These are phyloP conservation scores for Meyerozyma smithsonii DNA, from an alignment of 1,139 yeast species.

Conservation along the genomic window DNA sequence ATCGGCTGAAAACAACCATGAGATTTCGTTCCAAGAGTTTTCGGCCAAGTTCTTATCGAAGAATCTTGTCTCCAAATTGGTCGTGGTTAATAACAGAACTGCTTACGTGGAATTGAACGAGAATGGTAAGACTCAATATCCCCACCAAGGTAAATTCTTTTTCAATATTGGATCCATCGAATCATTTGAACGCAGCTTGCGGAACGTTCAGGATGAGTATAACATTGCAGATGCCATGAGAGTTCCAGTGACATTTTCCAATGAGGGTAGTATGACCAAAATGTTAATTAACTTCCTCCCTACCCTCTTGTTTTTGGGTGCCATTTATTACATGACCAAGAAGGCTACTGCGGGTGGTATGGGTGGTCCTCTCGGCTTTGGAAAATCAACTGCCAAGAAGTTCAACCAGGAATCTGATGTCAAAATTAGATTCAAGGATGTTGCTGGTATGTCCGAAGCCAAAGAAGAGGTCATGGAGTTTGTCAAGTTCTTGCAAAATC, in stretches of 20 bases:
- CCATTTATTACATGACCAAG: slow-evolving; percentile 70
- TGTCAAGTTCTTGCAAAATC: slow-evolving; percentile 86
- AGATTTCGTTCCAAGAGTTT: slow-evolving; percentile 44
- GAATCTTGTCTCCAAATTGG: slow-evolving; percentile 31
- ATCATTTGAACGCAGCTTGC: slow-evolving; percentile 81
- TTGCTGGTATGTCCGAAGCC: slow-evolving; percentile 98
- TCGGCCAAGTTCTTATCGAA: slow-evolving; percentile 36
- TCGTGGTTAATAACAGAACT: slow-evolving; percentile 36
- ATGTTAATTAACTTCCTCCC: slow-evolving; percentile 75
- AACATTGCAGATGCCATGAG: slow-evolving; percentile 60
- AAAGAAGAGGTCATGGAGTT: slow-evolving; percentile 97
- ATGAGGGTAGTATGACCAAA: slow-evolving; percentile 60
- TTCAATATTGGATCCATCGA: slow-evolving; percentile 92
- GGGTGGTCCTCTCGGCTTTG: slow-evolving; percentile 67
- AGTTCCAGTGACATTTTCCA: slow-evolving; percentile 78
- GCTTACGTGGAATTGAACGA: slow-evolving; percentile 39
- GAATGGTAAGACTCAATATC: slow-evolving; percentile 27
- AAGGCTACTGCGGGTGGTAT: slow-evolving; percentile 54
- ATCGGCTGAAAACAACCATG: slow-evolving; percentile 21
- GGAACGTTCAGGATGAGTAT: slow-evolving; percentile 66
- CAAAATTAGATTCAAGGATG: slow-evolving; percentile 84
- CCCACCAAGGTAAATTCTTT: slow-evolving; percentile 19
- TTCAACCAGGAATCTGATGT: slow-evolving; percentile 91
- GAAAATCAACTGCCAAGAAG: slow-evolving; percentile 84
- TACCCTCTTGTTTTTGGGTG: slow-evolving; percentile 79